Evolutionary conservation across 345 rosid genomes (phyloP), one percentile per base, ranked within the genome.

Genomic region (Eucalyptus tenuipes): DNA sequence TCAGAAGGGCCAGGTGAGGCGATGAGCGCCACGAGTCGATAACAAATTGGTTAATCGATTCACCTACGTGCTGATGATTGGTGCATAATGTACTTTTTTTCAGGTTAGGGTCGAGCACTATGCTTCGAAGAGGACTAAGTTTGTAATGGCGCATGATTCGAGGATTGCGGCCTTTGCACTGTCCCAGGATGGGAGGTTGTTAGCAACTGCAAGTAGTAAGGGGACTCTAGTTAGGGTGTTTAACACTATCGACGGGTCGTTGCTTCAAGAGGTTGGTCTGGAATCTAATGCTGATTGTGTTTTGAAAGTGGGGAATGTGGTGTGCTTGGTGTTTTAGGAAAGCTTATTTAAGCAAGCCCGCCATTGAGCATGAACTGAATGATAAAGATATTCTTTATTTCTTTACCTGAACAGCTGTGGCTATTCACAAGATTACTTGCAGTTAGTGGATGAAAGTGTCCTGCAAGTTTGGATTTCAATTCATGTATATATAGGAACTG

Each of bases 151-250:
- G 6, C 96, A 94, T 49, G 94, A 90, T 49, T 93, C 95, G 3
- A 85, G 89, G 86, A 89, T 94, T 37, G 91, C 92, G 4, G 89
- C 93, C 59, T 71, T 93, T 7, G 85, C 92, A 3, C 84, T 94
- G 82, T 90, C 94, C 45, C 92, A 88, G 31, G 94, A 94, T 85
- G 95, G 95, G 37, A 88, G 91, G 88, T 86, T 91, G 40, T 31
- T 93, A 27, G 95, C 96, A 22, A 93, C 96, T 64, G 93, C 94
- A 3, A 93, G 95, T 64, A 75, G 90, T 48, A 93, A 93, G 68
- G 96, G 96, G 11, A 94, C 94, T 53, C 85, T 93, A 88, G 90
- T 94, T 47, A 61, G 96, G 88, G 89, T 94, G 42, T 94, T 93
- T 52, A 94, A 93, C 89, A 89, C 94, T 6, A 75, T 88, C 14